A percentile compares a stretch with the other conserved stretches of the same genome.
Conservation (phyloP, 176 grass and related monocot species). For the Oryza punctata region DNA sequence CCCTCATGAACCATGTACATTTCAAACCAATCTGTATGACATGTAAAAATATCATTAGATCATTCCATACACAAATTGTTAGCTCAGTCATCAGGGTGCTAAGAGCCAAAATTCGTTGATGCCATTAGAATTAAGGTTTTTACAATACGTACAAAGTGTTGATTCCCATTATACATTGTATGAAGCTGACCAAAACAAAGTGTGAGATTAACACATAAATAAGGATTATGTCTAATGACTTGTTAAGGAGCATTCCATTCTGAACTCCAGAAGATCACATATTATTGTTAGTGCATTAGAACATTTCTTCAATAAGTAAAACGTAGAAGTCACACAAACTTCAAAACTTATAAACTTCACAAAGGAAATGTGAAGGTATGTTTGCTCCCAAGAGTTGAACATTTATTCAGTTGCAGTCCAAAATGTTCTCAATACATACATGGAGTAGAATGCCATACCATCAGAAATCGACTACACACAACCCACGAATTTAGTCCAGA, state of each 20-base stretch:
- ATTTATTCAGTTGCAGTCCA: background rate
- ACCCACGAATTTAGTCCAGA: background rate
- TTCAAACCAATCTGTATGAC: background rate
- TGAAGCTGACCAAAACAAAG: background rate
- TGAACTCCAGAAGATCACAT: background rate
- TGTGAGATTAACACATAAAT: background rate
- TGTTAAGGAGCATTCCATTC: constrained; percentile 19
- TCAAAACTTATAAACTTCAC: background rate
- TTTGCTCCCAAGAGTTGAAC: background rate
- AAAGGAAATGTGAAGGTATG: background rate
- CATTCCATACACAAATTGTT: constrained; percentile 19
- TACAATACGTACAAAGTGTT: background rate
- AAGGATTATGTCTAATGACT: background rate
- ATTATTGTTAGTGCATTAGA: background rate
- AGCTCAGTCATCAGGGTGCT: background rate
- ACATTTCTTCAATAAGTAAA: background rate
- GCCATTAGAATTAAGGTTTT: background rate
- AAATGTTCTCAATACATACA: background rate
- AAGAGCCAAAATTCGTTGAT: background rate
- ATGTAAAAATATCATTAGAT: background rate
- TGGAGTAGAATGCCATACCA: background rate
- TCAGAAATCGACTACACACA: background rate
- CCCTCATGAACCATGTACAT: background rate
- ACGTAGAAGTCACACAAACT: background rate
- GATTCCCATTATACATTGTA: background rate